phyloP scores from a whole-genome alignment of 2,329 filamentous ascomycete species.

The Teratosphaeriaceae sp. region DNA sequence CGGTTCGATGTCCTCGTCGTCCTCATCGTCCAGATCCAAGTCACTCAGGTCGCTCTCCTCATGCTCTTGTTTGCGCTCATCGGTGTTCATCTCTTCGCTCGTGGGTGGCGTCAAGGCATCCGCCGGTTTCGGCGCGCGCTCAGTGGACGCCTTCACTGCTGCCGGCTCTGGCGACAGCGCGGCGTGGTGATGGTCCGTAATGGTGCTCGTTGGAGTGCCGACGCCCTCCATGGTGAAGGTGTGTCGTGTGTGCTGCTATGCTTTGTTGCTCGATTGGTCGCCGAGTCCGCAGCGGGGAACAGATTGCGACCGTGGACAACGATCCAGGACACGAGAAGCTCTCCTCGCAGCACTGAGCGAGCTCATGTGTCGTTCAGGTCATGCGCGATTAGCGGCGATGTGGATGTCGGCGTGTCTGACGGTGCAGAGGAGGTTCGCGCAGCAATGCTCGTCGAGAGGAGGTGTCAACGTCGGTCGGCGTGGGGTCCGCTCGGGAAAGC shows the following conservation, averaged over 20 bases:
- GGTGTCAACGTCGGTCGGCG: no score
- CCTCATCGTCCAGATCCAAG: conserved; percentile 40
- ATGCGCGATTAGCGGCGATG: no score
- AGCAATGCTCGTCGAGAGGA: no score
- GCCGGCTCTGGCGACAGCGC: conserved; percentile 18
- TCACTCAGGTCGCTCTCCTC: conserved; percentile 44
- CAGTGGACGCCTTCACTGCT: conserved; percentile 12
- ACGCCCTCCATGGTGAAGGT: conserved; percentile 7
- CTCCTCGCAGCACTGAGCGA: no score
- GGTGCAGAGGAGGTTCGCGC: no score
- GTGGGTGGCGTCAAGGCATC: conserved; percentile 45
- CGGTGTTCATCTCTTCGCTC: conserved; percentile 42
- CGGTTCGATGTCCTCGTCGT: conserved; percentile 60
- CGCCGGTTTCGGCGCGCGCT: conserved; percentile 18
- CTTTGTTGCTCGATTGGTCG: neutral
- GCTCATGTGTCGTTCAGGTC: no score
- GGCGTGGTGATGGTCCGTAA: conserved; percentile 8
- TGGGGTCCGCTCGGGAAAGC: no score
- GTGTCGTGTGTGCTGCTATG: neutral
- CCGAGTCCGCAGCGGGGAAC: neutral
- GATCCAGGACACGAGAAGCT: no score
- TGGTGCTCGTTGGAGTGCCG: conserved; percentile 1
- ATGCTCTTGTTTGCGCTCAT: conserved; percentile 35
- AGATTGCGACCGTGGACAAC: neutral
- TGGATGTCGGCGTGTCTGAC: no score